Conservation (phyloP, 2,329 filamentous ascomycete genomes). For the Ascochyta viciae-villosae region DNA sequence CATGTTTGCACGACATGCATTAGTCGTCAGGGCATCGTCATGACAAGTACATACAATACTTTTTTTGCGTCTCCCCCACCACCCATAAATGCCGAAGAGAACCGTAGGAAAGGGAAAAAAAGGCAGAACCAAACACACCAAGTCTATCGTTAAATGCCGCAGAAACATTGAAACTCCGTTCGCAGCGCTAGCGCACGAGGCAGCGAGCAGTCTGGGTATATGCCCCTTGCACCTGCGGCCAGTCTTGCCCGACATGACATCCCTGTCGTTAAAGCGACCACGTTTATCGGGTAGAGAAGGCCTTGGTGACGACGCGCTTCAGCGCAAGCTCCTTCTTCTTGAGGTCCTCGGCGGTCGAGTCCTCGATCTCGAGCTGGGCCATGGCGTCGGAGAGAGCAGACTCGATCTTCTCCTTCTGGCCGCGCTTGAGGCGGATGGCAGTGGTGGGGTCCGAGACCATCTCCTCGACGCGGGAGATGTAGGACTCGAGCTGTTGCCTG, state of each 20-base stretch:
- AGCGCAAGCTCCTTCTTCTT: slow-evolving; percentile 99
- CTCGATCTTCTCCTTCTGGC: slow-evolving; percentile 99
- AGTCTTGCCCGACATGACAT: slow-evolving; percentile 26
- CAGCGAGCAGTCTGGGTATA: slow-evolving; percentile 38
- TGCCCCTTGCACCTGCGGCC: slow-evolving; percentile 33
- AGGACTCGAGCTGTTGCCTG: slow-evolving; percentile 98
- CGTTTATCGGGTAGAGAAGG: slow-evolving; percentile 84
- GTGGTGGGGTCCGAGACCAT: slow-evolving; percentile 96
- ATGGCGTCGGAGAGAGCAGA: slow-evolving; percentile 95
- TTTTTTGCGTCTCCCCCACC: slow-evolving; percentile 27
- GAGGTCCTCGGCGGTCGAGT: slow-evolving; percentile 88
- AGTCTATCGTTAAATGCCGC: slow-evolving; percentile 46
- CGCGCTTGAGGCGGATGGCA: slow-evolving; percentile 97
- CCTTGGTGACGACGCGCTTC: slow-evolving; percentile 98
- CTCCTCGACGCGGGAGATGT: slow-evolving; percentile 98
- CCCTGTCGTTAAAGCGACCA: slow-evolving; percentile 20
- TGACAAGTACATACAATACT: slow-evolving; percentile 40
- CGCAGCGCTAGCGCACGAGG: slow-evolving; percentile 27
- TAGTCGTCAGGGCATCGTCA: slow-evolving; percentile 39
- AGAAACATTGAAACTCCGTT: slow-evolving; percentile 39
- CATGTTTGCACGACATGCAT: slow-evolving; percentile 34
- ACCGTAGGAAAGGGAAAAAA: slow-evolving; percentile 32
- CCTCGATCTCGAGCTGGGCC: slow-evolving; percentile 95
- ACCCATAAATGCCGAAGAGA: slow-evolving; percentile 33
- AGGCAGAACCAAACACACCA: slow-evolving; percentile 40